Base-by-base conservation (phyloP, 78 protist species). In the Speleostelium caveatum region DNA sequence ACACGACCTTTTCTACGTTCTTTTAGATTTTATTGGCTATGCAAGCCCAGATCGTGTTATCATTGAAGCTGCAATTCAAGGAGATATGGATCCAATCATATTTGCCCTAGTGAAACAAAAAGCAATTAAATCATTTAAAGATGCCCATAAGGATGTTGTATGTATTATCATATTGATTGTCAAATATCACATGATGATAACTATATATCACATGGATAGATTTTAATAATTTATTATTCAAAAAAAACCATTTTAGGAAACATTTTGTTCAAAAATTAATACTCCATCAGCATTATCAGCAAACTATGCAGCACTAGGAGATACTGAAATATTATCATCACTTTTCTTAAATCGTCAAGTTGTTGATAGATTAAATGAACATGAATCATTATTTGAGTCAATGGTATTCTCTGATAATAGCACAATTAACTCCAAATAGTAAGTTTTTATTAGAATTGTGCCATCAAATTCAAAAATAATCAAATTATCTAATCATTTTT, bases 241-340 rank as follows among this genome's bases (percentile, higher is more conserved):
- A 67, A 19, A 39, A 38, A 5, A 38, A 42, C 26, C 38, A 60
- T 24, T 63, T 6, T 45, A 45, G 53, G 53, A 45, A 14, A 14
- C 10, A 45, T 45, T 14, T 45, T 63, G 75, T 55, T 79, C 88
- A 35, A 79, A 58, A 67, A 59, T 63, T 39, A 32, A 59, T 62
- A 6, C 6, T 17, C 19, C 32, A 32, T 32, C 17, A 7, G 3
- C 38, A 1, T 73, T 73, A 36, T 32, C 80, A 21, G 4, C 24
- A 21, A 24, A 12, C 14, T 83, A 33, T 59, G 68, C 71, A 8
- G 90, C 69, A 12, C 42, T 83, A 56, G 35, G 80, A 30, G 90
- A 83, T 69, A 83, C 90, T 22, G 90, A 83, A n/a, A 19, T 59
- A 45, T 24, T 83, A 10, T 78, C 90, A 83, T 59, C 77, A 69